A percentile compares a stretch with the other conserved stretches of the same genome.
These are phyloP conservation scores for Diaporthe sp. DNA, from an alignment of 2,329 filamentous ascomycete species.

Conservation along the genomic window DNA sequence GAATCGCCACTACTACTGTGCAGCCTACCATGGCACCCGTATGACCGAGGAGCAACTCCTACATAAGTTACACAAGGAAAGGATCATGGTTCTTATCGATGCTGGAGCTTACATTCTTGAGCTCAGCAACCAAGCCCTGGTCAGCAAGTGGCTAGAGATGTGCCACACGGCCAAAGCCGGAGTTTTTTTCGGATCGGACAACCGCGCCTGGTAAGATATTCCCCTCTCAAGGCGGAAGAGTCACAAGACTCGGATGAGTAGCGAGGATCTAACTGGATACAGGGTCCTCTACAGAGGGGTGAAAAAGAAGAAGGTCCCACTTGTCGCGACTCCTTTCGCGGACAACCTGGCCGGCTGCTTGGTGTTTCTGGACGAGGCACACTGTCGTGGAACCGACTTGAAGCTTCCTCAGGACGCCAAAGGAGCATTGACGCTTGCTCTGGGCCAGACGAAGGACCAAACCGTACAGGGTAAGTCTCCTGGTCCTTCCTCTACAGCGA, in stretches of 20 bases:
- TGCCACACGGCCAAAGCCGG: slow-evolving; percentile 58
- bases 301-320: slow-evolving; percentile 53
- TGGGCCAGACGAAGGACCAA: slow-evolving; percentile 72
- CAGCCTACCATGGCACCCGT: slow-evolving; percentile 49
- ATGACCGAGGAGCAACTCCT: slow-evolving; percentile 63
- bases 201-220: slow-evolving; percentile 53
- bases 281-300: slow-evolving; percentile 56
- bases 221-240: no score
- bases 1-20: slow-evolving; percentile 62
- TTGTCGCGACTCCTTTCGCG: slow-evolving; percentile 68
- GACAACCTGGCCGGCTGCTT: slow-evolving; percentile 66
- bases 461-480: slow-evolving; percentile 67
- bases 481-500: no score
- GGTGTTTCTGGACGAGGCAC: slow-evolving; percentile 73
- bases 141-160: slow-evolving; percentile 62
- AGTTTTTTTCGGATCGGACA: slow-evolving; percentile 66
- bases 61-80: slow-evolving; percentile 48
- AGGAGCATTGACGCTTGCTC: slow-evolving; percentile 69
- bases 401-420: slow-evolving; percentile 62
- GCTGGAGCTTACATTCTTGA: slow-evolving; percentile 76
- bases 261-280: background rate
- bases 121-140: slow-evolving; percentile 67
- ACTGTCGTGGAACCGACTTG: slow-evolving; percentile 73
- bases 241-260: no score
- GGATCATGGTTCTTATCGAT: slow-evolving; percentile 72